Evolutionary conservation across 768 basidiomycete genomes (phyloP).

Genomic region (Lactifluus echinatus): DNA sequence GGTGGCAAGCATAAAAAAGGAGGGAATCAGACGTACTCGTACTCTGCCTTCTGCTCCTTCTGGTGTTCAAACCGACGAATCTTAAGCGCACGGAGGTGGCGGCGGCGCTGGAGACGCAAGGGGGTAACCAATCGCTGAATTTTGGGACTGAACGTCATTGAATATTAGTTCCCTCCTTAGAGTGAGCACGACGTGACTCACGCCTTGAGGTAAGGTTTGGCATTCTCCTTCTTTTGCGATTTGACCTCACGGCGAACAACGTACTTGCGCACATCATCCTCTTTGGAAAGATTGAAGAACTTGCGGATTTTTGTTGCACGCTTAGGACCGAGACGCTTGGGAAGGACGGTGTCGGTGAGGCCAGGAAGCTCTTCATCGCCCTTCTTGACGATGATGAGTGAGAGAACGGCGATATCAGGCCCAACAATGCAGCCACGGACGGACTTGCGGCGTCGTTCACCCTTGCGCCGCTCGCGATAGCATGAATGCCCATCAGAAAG

Average conservation of each 20-base stretch:
- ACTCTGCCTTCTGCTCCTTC: conserved; percentile 94
- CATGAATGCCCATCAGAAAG: conserved; percentile 96
- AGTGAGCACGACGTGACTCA: conserved; percentile 34
- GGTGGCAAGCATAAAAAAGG: neutral
- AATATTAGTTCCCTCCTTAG: conserved; percentile 1
- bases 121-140: conserved; percentile 97
- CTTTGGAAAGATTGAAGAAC: conserved; percentile 97
- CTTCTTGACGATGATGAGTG: conserved; percentile 92
- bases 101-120: conserved; percentile 90
- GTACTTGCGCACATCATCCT: conserved; percentile 98
- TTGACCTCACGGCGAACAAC: conserved; percentile 89
- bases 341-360: conserved; percentile 84
- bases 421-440: conserved; percentile 98
- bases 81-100: conserved; percentile 84
- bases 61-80: conserved; percentile 81
- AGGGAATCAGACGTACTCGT: conserved; percentile 50
- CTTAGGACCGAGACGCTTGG: conserved; percentile 96
- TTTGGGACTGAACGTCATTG: conserved; percentile 58
- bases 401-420: conserved; percentile 91
- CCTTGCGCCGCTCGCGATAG: conserved; percentile 85
- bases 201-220: conserved; percentile 97
- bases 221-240: conserved; percentile 78
- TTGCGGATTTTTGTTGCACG: conserved; percentile 92
- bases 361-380: conserved; percentile 86
- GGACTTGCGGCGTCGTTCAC: conserved; percentile 98